These are phyloP conservation scores for Sporothrix brasiliensis DNA, from an alignment of 2,329 filamentous ascomycete genomes.

Conservation along the genomic window DNA sequence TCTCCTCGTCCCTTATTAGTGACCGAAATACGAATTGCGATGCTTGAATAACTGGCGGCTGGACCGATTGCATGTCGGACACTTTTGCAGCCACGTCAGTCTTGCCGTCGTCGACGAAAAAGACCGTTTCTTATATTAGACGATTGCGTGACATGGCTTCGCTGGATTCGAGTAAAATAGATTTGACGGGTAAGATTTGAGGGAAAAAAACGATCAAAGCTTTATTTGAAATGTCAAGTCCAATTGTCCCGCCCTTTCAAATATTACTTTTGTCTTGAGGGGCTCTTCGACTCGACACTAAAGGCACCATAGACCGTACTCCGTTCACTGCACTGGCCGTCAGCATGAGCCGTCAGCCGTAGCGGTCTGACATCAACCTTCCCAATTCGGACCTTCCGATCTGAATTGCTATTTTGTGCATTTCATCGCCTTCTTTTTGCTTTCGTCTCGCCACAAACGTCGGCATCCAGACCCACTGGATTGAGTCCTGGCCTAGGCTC, in stretches of 20 bases:
- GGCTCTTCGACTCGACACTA: too few relatives aligned
- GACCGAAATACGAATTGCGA: too few relatives aligned
- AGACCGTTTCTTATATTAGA: not conserved
- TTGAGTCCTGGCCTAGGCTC: too few relatives aligned
- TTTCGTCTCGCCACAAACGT: too few relatives aligned
- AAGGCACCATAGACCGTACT: too few relatives aligned
- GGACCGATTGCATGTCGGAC: not conserved
- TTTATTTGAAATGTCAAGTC: not conserved
- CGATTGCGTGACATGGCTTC: not conserved
- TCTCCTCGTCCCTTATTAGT: too few relatives aligned
- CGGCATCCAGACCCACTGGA: too few relatives aligned
- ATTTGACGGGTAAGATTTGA: not conserved
- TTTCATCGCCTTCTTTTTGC: not conserved
- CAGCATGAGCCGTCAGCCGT: too few relatives aligned
- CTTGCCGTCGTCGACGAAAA: not conserved
- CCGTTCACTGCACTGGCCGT: too few relatives aligned
- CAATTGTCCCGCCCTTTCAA: not conserved
- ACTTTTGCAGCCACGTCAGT: not conserved
- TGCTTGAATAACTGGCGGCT: not conserved
- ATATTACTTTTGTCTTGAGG: too few relatives aligned
- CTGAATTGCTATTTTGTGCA: not conserved
- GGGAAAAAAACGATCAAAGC: not conserved
- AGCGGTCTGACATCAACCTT: not conserved
- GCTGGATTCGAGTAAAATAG: not conserved
- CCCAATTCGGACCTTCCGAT: not conserved